Evolutionary conservation across 108 stramenopile species (phyloP).

Genomic region (Chaetoceros tenuissimus): DNA sequence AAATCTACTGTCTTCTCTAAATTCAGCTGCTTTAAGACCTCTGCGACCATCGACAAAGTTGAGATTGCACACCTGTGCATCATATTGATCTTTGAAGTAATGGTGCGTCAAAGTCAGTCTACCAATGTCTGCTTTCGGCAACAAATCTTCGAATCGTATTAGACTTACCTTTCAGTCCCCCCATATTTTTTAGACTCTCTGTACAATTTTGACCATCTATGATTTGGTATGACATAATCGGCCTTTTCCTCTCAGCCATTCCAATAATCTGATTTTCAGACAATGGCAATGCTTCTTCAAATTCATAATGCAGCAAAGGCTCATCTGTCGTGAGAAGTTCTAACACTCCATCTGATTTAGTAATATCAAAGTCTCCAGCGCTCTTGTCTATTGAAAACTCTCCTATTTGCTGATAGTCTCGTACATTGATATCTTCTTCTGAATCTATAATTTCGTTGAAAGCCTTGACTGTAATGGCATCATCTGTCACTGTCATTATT

Average conservation of each 20-base stretch:
- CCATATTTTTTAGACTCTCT: no score
- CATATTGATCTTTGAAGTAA: slow-evolving; percentile 2
- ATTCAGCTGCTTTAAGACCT: not conserved
- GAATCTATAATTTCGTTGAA: not conserved
- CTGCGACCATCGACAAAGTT: not conserved
- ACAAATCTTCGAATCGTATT: no score
- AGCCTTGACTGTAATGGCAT: slow-evolving; percentile 3
- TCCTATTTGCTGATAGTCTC: slow-evolving; percentile 1
- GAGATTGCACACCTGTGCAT: slow-evolving; percentile 3
- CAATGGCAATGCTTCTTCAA: not conserved
- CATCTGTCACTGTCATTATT: slow-evolving; percentile 3
- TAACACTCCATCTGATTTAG: not conserved
- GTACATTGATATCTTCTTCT: not conserved
- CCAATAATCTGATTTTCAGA: not conserved
- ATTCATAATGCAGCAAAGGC: slow-evolving; percentile 1
- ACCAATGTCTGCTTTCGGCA: no score
- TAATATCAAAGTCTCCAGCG: not conserved
- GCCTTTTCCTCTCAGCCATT: not conserved
- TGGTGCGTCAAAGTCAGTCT: no score
- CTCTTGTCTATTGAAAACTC: not conserved
- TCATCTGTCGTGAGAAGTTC: not conserved
- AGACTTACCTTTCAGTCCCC: no score
- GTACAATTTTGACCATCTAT: no score
- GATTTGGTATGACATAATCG: no score
- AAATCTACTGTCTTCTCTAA: not conserved